Percentiles rank a stretch among this genome's conserved stretches.
phyloP scores from a whole-genome alignment of 371 early-diverging fungal species.

The Homolaphlyctis polyrhiza region DNA sequence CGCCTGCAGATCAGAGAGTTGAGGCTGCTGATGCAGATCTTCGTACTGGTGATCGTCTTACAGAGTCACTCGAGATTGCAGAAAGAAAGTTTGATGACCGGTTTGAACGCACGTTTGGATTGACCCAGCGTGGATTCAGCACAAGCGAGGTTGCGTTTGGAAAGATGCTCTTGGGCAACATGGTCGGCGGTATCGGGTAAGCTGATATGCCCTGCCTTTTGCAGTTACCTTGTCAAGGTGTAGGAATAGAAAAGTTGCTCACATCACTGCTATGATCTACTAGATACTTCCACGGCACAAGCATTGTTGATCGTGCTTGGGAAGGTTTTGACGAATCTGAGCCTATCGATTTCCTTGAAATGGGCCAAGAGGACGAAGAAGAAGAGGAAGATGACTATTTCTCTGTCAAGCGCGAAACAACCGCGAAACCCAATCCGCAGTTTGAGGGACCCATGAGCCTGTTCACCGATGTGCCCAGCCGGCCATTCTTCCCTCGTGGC shows the following conservation, averaged over 20 bases:
- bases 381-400: constrained; percentile 50
- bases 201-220: too few species aligned
- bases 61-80: background rate
- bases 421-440: constrained; percentile 35
- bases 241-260: too few species aligned
- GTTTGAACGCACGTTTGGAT: constrained; percentile 70
- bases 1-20: too few species aligned
- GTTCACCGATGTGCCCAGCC: constrained; percentile 83
- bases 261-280: background rate
- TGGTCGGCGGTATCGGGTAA: constrained; percentile 89
- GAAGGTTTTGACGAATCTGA: constrained; percentile 24
- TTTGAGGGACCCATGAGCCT: constrained; percentile 61
- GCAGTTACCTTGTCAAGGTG: too few species aligned
- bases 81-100: constrained; percentile 54
- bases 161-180: constrained; percentile 69
- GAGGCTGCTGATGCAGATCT: too few species aligned
- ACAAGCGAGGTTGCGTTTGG: constrained; percentile 64
- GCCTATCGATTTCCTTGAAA: constrained; percentile 21
- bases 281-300: constrained; percentile 55
- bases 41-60: background rate
- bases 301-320: constrained; percentile 45
- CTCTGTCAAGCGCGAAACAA: constrained; percentile 13
- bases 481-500: constrained; percentile 94
- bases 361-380: constrained; percentile 29
- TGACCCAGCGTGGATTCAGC: constrained; percentile 61